Conservation (phyloP, 352 stramenopile species). For the Phytophthora tentaculata region DNA sequence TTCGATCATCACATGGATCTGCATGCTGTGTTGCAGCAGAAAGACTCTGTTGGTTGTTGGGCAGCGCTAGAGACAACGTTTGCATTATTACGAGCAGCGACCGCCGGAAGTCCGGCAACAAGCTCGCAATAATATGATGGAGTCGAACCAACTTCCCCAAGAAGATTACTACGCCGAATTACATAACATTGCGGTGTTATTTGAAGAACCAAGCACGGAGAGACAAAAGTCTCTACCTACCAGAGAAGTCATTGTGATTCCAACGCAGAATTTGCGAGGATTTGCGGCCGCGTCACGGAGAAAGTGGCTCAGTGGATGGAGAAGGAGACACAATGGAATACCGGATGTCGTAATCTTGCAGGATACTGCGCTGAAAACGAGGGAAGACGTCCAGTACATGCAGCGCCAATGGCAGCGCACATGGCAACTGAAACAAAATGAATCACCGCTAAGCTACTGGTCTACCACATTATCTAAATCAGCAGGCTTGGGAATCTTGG, state of each 20-base stretch:
- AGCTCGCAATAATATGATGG: neutral
- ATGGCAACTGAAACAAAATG: neutral
- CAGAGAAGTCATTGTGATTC: neutral
- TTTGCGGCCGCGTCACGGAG: neutral
- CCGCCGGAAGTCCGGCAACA: neutral
- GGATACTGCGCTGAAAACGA: neutral
- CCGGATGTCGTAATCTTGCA: neutral
- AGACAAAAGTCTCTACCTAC: neutral
- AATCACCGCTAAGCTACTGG: neutral
- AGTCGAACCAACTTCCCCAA: neutral
- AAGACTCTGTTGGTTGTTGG: neutral
- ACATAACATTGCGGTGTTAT: neutral
- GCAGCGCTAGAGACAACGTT: neutral
- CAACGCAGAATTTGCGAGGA: neutral
- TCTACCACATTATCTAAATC: neutral
- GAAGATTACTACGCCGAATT: slow-evolving; percentile 6
- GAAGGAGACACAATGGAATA: neutral
- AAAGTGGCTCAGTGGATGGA: neutral
- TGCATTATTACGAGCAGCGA: neutral
- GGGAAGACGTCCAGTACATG: neutral
- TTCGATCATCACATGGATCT: neutral
- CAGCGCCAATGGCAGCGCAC: neutral
- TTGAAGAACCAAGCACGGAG: neutral
- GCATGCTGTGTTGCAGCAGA: neutral
- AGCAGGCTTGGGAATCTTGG: neutral